phyloP scores from a whole-genome alignment of 202 grass and related monocot species.

The Digitaria exilis region DNA sequence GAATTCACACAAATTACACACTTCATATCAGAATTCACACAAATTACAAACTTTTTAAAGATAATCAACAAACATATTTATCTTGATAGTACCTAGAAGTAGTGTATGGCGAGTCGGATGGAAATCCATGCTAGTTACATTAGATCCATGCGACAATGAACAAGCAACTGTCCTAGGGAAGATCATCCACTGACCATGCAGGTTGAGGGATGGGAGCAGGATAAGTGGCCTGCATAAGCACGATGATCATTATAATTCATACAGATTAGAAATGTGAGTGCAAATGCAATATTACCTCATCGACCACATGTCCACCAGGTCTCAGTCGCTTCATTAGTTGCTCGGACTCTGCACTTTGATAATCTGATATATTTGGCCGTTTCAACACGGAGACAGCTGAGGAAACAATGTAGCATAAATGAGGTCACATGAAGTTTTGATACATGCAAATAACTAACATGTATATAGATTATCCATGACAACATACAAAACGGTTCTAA shows the following conservation, averaged over 20 bases:
- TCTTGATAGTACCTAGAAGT: conserved; percentile 68
- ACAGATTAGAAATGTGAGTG: conserved; percentile 17
- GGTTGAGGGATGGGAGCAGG: conserved; percentile 66
- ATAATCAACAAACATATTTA: conserved; percentile 27
- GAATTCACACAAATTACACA: conserved; percentile 4
- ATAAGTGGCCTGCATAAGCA: conserved; percentile 73
- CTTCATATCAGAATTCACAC: too few relatives aligned
- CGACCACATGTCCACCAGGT: conserved; percentile 66
- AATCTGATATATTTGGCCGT: conserved; percentile 78
- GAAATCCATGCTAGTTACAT: conserved; percentile 95
- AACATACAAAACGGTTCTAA: conserved; percentile 10
- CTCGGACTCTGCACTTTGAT: conserved; percentile 92
- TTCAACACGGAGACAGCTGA: conserved; percentile 73
- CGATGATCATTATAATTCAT: conserved; percentile 26
- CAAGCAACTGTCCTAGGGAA: conserved; percentile 79
- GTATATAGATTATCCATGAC: conserved; percentile 11
- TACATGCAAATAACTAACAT: conserved; percentile 9
- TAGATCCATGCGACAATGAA: conserved; percentile 79
- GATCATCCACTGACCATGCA: conserved; percentile 85
- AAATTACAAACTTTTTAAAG: too few relatives aligned
- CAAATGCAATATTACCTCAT: conserved; percentile 69
- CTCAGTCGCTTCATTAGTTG: conserved; percentile 93
- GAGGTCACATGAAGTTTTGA: conserved; percentile 19
- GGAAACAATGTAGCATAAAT: conserved; percentile 35
- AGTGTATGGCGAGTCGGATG: conserved; percentile 86